A percentile compares a stretch with the other conserved stretches of the same genome.
Evolutionary conservation across 1,284 basidiomycete genomes (phyloP).

Genomic region (Puccinia horiana): DNA sequence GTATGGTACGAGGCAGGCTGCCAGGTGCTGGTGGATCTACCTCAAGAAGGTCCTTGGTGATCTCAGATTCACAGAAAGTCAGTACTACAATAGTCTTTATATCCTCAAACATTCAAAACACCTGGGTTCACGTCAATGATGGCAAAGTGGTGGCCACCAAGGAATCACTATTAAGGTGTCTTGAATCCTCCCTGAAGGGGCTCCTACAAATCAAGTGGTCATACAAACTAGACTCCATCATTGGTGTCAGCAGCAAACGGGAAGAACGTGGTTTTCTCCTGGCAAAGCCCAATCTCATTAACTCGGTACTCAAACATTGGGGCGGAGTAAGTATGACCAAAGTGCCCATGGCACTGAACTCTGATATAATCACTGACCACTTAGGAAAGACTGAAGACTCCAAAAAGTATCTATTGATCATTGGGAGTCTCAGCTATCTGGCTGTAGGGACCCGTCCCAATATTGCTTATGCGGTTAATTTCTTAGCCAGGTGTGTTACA

Average conservation of each 20-base stretch:
- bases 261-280: neutral
- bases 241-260: neutral
- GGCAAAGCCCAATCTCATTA: neutral
- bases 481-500: neutral
- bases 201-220: neutral
- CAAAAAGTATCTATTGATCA: neutral
- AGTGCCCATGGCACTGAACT: neutral
- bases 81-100: slow-evolving; percentile 12
- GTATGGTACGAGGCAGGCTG: too few relatives aligned
- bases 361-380: neutral
- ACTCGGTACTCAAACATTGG: neutral
- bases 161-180: neutral
- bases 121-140: slow-evolving; percentile 10
- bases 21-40: slow-evolving; percentile 23
- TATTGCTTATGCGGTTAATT: slow-evolving; percentile 21
- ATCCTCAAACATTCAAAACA: neutral
- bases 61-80: neutral
- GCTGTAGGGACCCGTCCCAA: neutral
- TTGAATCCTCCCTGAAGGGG: neutral
- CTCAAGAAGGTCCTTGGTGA: neutral
- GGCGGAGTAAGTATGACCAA: neutral
- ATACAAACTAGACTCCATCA: neutral
- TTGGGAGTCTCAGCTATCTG: slow-evolving; percentile 7
- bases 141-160: neutral
- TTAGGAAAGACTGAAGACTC: too few relatives aligned